These are phyloP conservation scores for Alternaria atra DNA, from an alignment of 2,329 filamentous ascomycete genomes.

Conservation along the genomic window DNA sequence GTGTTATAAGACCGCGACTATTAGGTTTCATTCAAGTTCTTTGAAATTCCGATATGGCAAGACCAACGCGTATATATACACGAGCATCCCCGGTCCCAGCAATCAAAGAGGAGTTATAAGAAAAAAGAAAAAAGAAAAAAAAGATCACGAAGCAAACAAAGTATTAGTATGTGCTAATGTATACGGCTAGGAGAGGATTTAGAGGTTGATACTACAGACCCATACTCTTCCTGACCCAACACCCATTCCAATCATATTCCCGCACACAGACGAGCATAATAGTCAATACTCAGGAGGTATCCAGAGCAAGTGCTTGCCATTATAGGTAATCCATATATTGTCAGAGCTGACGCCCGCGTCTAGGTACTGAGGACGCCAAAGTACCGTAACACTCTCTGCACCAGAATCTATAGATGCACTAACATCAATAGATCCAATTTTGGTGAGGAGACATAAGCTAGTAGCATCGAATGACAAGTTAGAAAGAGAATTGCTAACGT, in stretches of 20 bases:
- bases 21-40: no score
- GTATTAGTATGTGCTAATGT: background rate
- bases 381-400: no score
- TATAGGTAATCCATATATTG: constrained; percentile 28
- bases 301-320: constrained; percentile 29
- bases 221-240: no score
- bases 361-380: constrained; percentile 14
- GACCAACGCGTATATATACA: constrained; percentile 2
- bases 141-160: background rate
- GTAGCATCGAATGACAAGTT: constrained; percentile 28
- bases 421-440: constrained; percentile 27
- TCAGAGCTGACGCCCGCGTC: constrained; percentile 21
- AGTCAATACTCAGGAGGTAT: constrained; percentile 34
- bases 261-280: constrained; percentile 25
- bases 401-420: background rate
- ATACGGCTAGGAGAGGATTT: constrained; percentile 3
- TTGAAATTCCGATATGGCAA: no score
- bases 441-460: constrained; percentile 27
- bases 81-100: constrained; percentile 8
- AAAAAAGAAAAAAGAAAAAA: constrained; percentile 5
- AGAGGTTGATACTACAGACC: constrained; percentile 18
- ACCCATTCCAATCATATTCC: constrained; percentile 25
- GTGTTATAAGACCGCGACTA: no score
- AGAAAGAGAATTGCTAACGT: constrained; percentile 14
- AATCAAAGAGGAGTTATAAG: constrained; percentile 4